Evolutionary conservation across 495 filamentous ascomycete genomes (phyloP).

Genomic region (Gamarada debralockiae): DNA sequence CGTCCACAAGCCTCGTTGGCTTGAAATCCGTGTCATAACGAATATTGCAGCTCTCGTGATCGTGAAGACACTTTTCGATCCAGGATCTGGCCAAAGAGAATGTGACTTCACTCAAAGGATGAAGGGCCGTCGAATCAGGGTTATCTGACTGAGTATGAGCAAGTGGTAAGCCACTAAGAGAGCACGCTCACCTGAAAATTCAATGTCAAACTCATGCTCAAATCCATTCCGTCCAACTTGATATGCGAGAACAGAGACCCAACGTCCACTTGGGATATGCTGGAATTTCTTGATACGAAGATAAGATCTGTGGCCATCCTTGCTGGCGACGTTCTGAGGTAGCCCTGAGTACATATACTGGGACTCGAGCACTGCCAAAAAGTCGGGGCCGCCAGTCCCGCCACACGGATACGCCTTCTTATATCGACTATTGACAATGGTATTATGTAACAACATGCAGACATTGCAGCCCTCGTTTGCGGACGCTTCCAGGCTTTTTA

Average conservation of each 20-base stretch:
- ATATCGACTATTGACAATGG: too few relatives aligned
- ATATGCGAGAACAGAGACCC: not conserved
- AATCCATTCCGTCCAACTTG: not conserved
- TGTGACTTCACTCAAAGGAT: not conserved
- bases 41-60: not conserved
- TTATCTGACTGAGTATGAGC: not conserved
- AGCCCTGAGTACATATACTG: too few relatives aligned
- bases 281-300: not conserved
- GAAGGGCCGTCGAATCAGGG: not conserved
- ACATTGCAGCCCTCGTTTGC: too few relatives aligned
- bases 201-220: not conserved
- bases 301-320: not conserved
- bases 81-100: not conserved
- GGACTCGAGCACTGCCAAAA: too few relatives aligned
- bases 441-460: too few relatives aligned
- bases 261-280: not conserved
- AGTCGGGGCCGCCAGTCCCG: too few relatives aligned
- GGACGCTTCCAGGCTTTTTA: too few relatives aligned
- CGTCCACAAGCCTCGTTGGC: constrained; percentile 11
- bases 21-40: constrained; percentile 5
- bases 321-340: not conserved
- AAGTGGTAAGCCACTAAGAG: not conserved
- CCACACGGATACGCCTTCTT: too few relatives aligned
- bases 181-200: not conserved
- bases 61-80: not conserved